These are phyloP conservation scores for Willaertia magna DNA, from an alignment of 208 protist genomes.

Conservation along the genomic window DNA sequence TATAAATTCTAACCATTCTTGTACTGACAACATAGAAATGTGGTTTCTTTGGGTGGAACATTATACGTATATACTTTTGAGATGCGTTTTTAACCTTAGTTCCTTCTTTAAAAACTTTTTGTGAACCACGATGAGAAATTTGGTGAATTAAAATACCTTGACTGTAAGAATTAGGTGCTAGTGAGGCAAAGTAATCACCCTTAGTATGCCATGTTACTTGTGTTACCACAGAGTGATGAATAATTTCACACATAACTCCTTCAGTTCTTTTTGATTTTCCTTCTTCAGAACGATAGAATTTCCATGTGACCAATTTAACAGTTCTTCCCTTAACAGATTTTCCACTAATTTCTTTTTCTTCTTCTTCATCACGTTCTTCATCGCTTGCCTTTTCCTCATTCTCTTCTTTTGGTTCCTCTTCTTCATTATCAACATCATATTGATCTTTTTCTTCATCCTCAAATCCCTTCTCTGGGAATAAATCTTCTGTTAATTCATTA, in stretches of 20 bases:
- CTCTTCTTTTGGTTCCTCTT: not conserved
- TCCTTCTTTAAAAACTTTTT: conserved; percentile 45
- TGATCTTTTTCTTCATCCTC: conserved; percentile 25
- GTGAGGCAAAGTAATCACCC: conserved; percentile 62
- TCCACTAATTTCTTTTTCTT: not conserved
- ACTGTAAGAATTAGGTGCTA: conserved; percentile 33
- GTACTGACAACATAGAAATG: conserved; percentile 91
- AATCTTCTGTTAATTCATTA: conserved; percentile 69
- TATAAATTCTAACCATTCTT: conserved; percentile 84
- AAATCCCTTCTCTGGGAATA: conserved; percentile 52
- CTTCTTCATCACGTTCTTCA: not conserved
- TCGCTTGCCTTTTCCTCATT: not conserved
- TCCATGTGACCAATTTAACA: not conserved
- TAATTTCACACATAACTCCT: not conserved
- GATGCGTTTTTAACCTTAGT: conserved; percentile 10
- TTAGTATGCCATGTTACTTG: conserved; percentile 53
- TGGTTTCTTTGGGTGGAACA: conserved; percentile 96
- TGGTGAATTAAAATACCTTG: conserved; percentile 61
- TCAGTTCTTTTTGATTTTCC: not conserved
- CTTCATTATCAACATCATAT: not conserved
- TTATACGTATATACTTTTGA: conserved; percentile 31
- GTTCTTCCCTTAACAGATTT: not conserved
- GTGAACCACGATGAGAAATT: conserved; percentile 34
- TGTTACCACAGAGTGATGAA: conserved; percentile 18
- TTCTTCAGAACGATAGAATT: not conserved